phyloP scores from a whole-genome alignment of 2,329 filamentous ascomycete species.

The Aspergillus aculeatinus region DNA sequence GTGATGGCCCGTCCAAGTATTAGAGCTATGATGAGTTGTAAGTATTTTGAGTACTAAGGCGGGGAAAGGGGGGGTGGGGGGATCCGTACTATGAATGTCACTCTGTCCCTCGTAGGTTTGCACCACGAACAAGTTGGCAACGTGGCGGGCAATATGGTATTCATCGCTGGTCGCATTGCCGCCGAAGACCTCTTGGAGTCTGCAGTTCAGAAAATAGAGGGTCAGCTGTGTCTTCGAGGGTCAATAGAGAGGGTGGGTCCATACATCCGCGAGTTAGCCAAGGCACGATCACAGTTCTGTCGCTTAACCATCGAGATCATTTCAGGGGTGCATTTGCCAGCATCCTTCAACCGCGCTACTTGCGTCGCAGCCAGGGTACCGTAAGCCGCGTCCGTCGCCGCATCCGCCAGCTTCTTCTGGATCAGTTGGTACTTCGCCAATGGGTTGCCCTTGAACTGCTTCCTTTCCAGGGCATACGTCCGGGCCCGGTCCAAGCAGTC shows the following conservation, averaged over 20 bases:
- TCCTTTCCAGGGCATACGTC: constrained; percentile 85
- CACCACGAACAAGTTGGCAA: constrained; percentile 93
- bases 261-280: constrained; percentile 70
- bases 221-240: background rate
- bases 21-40: constrained; percentile 51
- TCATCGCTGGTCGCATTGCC: constrained; percentile 98
- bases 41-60: constrained; percentile 1
- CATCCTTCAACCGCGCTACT: constrained; percentile 89
- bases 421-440: constrained; percentile 94
- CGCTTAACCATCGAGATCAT: constrained; percentile 98
- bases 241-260: constrained; percentile 24
- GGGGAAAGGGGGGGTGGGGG: background rate
- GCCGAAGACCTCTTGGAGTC: constrained; percentile 91
- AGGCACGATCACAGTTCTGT: constrained; percentile 91
- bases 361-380: constrained; percentile 88
- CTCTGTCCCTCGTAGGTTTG: constrained; percentile 99
- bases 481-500: constrained; percentile 81
- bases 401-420: constrained; percentile 96
- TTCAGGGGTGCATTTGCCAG: constrained; percentile 82
- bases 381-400: constrained; percentile 83
- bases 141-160: constrained; percentile 91
- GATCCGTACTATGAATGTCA: constrained; percentile 83
- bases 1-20: constrained; percentile 69
- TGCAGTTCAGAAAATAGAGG: constrained; percentile 25
- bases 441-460: constrained; percentile 94